Percentiles rank a stretch among this genome's conserved stretches.
phyloP scores from a whole-genome alignment of 208 protist genomes.

The Trypanosomatidae sp. region DNA sequence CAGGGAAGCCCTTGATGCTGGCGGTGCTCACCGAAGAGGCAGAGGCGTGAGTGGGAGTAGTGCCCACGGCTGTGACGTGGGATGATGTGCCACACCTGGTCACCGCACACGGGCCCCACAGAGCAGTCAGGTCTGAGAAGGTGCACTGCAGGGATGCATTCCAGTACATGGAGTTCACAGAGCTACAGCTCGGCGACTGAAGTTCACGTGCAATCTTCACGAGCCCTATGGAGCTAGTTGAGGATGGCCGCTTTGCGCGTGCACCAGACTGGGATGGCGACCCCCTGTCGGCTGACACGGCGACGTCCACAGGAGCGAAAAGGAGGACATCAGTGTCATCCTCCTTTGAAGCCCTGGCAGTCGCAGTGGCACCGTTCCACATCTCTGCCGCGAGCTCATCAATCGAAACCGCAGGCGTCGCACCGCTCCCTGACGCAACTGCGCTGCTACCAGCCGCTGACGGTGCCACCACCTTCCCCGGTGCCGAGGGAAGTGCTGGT shows the following conservation, averaged over 20 bases:
- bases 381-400: not conserved
- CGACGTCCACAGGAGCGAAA: not conserved
- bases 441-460: not conserved
- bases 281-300: not conserved
- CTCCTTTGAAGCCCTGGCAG: not conserved
- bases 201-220: not conserved
- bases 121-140: not conserved
- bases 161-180: not conserved
- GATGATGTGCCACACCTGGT: not conserved
- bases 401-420: not conserved
- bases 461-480: not conserved
- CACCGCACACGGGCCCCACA: not conserved
- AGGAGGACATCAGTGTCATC: not conserved
- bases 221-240: not conserved
- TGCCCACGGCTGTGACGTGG: not conserved
- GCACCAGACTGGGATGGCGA: not conserved
- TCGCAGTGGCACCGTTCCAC: slow-evolving; percentile 1
- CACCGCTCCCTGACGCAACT: not conserved
- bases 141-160: slow-evolving; percentile 5
- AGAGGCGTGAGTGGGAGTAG: not conserved
- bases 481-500: not conserved
- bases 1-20: not conserved
- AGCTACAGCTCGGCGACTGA: not conserved
- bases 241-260: not conserved
- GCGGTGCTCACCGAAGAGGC: not conserved